Conservation (phyloP, 1,139 yeast genomes). For the Pneumocystis wakefieldiae region DNA sequence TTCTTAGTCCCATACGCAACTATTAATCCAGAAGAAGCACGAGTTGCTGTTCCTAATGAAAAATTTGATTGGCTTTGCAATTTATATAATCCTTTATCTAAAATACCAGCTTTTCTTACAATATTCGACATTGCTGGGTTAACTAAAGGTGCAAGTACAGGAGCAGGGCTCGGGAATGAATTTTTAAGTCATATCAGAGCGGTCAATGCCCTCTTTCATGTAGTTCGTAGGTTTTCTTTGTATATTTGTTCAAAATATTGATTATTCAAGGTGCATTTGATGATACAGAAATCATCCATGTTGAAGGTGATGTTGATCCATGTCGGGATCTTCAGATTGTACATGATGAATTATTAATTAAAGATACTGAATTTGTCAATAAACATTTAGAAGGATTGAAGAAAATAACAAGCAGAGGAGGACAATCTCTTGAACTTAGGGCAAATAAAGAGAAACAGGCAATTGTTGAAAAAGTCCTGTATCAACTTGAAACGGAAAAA, state of each 20-base stretch:
- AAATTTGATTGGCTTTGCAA: slow-evolving; percentile 65
- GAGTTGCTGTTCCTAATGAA: slow-evolving; percentile 88
- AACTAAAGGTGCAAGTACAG: slow-evolving; percentile 92
- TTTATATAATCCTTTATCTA: slow-evolving; percentile 66
- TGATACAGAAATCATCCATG: slow-evolving; percentile 94
- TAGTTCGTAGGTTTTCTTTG: slow-evolving; percentile 42
- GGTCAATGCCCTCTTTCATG: slow-evolving; percentile 95
- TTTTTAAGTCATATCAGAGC: slow-evolving; percentile 96
- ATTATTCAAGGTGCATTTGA: slow-evolving; percentile 46
- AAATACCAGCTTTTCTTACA: slow-evolving; percentile 87
- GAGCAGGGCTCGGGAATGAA: slow-evolving; percentile 97
- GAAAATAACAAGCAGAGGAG: slow-evolving; percentile 83
- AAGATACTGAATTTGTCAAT: slow-evolving; percentile 88
- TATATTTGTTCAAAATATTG: not conserved
- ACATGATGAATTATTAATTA: slow-evolving; percentile 79
- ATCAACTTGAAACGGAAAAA: slow-evolving; percentile 55
- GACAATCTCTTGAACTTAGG: slow-evolving; percentile 89
- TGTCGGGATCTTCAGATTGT: slow-evolving; percentile 88
- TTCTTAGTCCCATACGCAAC: slow-evolving; percentile 66
- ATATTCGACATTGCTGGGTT: slow-evolving; percentile 96
- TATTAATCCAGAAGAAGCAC: slow-evolving; percentile 97
- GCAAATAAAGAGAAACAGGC: slow-evolving; percentile 85
- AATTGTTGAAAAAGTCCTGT: slow-evolving; percentile 61
- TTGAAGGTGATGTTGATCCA: slow-evolving; percentile 96
- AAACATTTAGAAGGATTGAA: slow-evolving; percentile 80